Conservation (phyloP, 2,329 filamentous ascomycete genomes). For the Calonectria crousiana region DNA sequence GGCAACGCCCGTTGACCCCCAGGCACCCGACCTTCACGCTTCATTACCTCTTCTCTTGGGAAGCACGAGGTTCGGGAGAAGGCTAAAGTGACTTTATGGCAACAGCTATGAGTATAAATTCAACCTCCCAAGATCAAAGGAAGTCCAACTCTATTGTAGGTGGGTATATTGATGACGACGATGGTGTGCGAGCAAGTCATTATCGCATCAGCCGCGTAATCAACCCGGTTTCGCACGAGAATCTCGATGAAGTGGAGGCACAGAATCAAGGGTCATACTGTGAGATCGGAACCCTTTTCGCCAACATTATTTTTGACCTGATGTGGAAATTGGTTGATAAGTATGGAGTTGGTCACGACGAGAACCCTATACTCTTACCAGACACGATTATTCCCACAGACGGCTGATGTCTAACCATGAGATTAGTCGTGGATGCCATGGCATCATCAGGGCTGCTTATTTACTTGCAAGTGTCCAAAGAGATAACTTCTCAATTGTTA, state of each 20-base stretch:
- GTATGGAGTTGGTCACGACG: not conserved
- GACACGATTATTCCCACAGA: not conserved
- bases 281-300: not conserved
- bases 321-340: not conserved
- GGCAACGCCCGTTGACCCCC: too few species aligned
- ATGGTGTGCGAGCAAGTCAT: not conserved
- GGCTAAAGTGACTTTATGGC: too few species aligned
- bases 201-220: not conserved
- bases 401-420: not conserved
- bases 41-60: too few species aligned
- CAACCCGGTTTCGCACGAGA: not conserved
- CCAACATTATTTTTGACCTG: not conserved
- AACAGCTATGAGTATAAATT: not conserved
- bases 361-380: not conserved
- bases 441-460: not conserved
- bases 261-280: not conserved
- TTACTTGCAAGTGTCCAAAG: not conserved
- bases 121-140: not conserved
- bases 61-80: too few species aligned
- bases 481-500: not conserved
- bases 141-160: not conserved
- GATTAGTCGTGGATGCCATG: not conserved
- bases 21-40: too few species aligned
- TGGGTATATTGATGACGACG: not conserved
- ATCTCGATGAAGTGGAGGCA: not conserved